Percentiles rank a stretch among this genome's conserved stretches.
Conservation (phyloP, 148 eudicot species). For the Spergularia bocconei region DNA sequence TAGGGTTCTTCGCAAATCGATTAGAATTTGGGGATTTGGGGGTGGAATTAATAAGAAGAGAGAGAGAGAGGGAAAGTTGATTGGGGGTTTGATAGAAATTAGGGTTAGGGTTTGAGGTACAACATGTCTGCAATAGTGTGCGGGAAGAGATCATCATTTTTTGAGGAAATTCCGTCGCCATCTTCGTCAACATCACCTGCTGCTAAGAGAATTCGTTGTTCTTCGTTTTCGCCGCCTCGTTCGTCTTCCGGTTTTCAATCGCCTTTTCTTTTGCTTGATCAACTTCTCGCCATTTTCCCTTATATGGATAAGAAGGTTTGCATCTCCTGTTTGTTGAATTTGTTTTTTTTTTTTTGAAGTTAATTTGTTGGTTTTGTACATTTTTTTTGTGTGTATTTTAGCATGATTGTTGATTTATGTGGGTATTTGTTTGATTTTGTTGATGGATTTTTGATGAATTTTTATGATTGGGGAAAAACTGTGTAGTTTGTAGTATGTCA, state of each 20-base stretch:
- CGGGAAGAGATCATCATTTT: constrained; percentile 85
- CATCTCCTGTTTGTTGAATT: not conserved
- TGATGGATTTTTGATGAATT: too few species aligned
- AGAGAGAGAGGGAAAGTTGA: not conserved
- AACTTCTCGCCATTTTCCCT: constrained; percentile 59
- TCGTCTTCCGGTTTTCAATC: constrained; percentile 29
- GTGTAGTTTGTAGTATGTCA: too few species aligned
- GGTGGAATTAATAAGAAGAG: not conserved
- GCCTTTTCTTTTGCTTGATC: constrained; percentile 45
- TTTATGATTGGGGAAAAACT: too few species aligned
- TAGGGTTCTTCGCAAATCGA: too few species aligned
- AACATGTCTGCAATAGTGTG: constrained; percentile 85
- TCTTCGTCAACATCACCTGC: constrained; percentile 29
- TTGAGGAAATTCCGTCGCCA: constrained; percentile 67
- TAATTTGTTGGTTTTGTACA: constrained; percentile 1
- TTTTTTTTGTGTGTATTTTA: not conserved
- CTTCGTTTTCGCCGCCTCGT: constrained; percentile 55
- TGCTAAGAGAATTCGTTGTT: constrained; percentile 33
- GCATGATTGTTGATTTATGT: not conserved
- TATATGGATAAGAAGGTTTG: constrained; percentile 71
- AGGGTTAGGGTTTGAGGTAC: constrained; percentile 28
- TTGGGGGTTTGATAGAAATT: constrained; percentile 4
- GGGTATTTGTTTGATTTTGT: too few species aligned
- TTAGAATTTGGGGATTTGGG: not conserved
- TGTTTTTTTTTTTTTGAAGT: not conserved